Conservation (phyloP, 1,284 basidiomycete genomes). For the Trichosporon coremiiforme region DNA sequence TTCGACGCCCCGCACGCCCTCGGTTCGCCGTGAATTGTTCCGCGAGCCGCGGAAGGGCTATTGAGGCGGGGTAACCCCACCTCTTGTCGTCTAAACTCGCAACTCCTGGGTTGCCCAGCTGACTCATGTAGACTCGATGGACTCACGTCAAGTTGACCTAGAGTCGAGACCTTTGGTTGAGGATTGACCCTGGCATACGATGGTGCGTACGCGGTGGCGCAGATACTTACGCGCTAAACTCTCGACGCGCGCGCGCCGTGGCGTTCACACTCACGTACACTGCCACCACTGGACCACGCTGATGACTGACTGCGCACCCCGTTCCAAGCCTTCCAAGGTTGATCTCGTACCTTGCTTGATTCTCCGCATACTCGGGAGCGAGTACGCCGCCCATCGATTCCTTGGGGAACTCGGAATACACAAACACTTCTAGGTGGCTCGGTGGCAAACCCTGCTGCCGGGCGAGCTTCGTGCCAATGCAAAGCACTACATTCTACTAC, state of each 20-base stretch:
- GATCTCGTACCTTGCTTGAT: background rate
- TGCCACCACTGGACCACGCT: background rate
- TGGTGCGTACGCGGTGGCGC: too few species aligned
- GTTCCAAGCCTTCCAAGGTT: background rate
- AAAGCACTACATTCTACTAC: conserved; percentile 18
- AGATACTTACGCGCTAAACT: too few species aligned
- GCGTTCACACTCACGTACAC: too few species aligned
- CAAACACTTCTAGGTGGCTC: background rate
- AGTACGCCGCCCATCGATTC: background rate
- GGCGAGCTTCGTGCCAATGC: background rate
- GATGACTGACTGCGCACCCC: background rate
- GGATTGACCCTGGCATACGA: too few species aligned
- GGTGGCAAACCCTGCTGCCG: background rate
- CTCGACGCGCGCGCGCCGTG: too few species aligned
- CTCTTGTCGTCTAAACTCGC: too few species aligned
- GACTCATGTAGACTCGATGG: too few species aligned
- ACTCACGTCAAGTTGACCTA: too few species aligned
- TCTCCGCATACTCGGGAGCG: background rate
- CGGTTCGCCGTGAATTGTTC: conserved; percentile 1
- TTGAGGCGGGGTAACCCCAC: too few species aligned
- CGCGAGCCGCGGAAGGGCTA: background rate
- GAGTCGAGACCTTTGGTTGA: too few species aligned
- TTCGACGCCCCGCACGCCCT: too few species aligned
- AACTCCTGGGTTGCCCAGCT: too few species aligned
- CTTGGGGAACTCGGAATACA: background rate